phyloP scores from a whole-genome alignment of 352 stramenopile genomes.

The Blastocystis hominis region DNA sequence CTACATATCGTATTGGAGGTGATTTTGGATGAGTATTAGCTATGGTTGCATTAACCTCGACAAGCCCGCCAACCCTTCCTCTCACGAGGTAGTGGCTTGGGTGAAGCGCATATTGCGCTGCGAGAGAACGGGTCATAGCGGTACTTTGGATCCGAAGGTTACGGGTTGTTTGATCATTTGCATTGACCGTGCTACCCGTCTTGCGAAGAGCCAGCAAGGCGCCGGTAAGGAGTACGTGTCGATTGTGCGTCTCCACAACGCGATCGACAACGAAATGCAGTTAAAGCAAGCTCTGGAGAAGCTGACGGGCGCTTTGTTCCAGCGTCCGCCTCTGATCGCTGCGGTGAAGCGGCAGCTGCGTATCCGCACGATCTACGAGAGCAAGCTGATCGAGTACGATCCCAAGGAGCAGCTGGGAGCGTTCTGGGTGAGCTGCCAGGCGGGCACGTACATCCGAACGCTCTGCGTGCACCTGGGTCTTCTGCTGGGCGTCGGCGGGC shows the following conservation, averaged over 20 bases:
- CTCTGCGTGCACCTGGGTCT: slow-evolving; percentile 97
- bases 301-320: slow-evolving; percentile 96
- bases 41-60: slow-evolving; percentile 99
- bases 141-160: slow-evolving; percentile 98
- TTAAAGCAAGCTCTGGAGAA: slow-evolving; percentile 91
- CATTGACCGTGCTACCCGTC: slow-evolving; percentile 88
- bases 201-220: slow-evolving; percentile 83
- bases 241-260: slow-evolving; percentile 89
- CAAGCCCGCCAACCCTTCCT: slow-evolving; percentile 97
- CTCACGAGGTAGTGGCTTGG: slow-evolving; percentile 98
- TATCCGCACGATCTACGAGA: slow-evolving; percentile 98
- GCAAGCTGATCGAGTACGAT: slow-evolving; percentile 97
- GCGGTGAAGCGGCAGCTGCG: slow-evolving; percentile 97
- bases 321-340: slow-evolving; percentile 95
- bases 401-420: slow-evolving; percentile 89
- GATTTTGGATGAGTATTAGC: slow-evolving; percentile 47
- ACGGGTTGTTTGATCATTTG: slow-evolving; percentile 99
- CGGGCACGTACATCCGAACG: slow-evolving; percentile 98
- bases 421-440: slow-evolving; percentile 78
- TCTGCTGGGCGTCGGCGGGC: slow-evolving; percentile 86
- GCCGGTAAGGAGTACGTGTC: slow-evolving; percentile 99
- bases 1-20: slow-evolving; percentile 74
- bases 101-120: slow-evolving; percentile 97
- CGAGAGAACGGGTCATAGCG: slow-evolving; percentile 98
- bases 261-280: slow-evolving; percentile 79